A percentile compares a stretch with the other conserved stretches of the same genome.
phyloP scores from a whole-genome alignment of 1,139 yeast genomes.

The Ogataea hybrid region DNA sequence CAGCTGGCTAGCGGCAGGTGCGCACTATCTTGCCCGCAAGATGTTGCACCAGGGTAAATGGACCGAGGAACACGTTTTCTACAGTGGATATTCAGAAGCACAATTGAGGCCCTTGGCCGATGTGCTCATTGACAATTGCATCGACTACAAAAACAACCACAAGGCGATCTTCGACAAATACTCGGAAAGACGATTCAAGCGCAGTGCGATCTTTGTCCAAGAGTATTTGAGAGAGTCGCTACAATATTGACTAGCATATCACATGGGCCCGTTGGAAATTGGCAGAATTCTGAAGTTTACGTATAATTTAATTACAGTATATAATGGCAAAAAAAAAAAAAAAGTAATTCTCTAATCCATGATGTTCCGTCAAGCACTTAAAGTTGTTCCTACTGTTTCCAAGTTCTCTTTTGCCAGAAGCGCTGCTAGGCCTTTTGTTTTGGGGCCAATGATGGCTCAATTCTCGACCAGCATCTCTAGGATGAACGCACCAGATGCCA shows the following conservation, averaged over 20 bases:
- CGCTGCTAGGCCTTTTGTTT: conserved; percentile 6
- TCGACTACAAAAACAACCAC: conserved; percentile 69
- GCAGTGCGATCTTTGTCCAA: conserved; percentile 78
- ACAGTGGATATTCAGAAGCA: conserved; percentile 84
- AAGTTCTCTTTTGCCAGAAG: conserved; percentile 19
- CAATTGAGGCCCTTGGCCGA: conserved; percentile 82
- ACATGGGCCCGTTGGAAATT: conserved; percentile 4
- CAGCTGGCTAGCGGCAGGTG: conserved; percentile 94
- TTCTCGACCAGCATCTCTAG: conserved; percentile 25
- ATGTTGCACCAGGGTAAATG: conserved; percentile 54
- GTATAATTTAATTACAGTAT: not conserved
- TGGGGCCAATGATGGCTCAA: conserved; percentile 18
- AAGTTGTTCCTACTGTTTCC: conserved; percentile 7
- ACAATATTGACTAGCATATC: conserved; percentile 5
- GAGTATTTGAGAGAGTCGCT: conserved; percentile 41
- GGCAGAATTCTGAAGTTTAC: conserved; percentile 5
- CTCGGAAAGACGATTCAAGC: conserved; percentile 77
- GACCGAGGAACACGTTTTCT: conserved; percentile 83
- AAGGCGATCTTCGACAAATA: conserved; percentile 87
- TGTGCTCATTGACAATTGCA: conserved; percentile 68
- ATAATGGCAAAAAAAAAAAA: conserved; percentile 5
- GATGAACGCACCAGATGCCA: conserved; percentile 16
- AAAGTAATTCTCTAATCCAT: not conserved
- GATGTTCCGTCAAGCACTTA: conserved; percentile 26
- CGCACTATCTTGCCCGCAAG: conserved; percentile 79